Base-by-base conservation (phyloP, 805 yeast genomes). In the Pichia heedii region DNA sequence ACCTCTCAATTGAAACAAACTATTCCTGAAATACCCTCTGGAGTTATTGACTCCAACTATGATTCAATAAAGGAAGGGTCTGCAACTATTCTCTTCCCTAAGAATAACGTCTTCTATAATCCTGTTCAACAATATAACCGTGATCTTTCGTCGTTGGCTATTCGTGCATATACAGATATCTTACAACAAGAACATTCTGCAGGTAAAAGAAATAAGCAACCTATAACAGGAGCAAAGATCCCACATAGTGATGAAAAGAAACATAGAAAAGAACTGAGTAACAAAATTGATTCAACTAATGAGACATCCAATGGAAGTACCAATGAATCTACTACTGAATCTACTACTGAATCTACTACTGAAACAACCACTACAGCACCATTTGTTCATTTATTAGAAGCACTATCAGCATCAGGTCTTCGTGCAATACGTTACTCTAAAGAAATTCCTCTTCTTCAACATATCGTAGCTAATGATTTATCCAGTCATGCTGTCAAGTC, bases 111-210 rank as follows among this genome's bases (percentile, higher is more conserved):
- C 11, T 93, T 93, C 58, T 93, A 93, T 65, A 93, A 93, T 60
- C 97, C 95, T 10, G 84, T 93, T 44, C 99, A 93, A 65, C 97
- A 90, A 64, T 93, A 88, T 65, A 93, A 93, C 62, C 74, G 99
- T 54, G 99, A 93, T 59, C 66, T 93, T 39, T 83, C 95, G 51
- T 83, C 86, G 6, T 67, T 82, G 53, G 88, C 86, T 9, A 89
- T 93, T 48, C 74, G 79, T 45, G 95, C 97, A 0, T 93, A 95
- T 90, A 72, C 81, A 34, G 77, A 81, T 43, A 54, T 82, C 30
- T 13, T 27, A 11, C 80, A 77, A 49, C 63, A 70, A 18, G 71
- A 63, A 33, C 61, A 60, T 37, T 55, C 58, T 32, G 61, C 61
- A 11, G 56, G 54, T 50, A 59, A 55, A 40, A 57, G 54, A 45